Evolutionary conservation across 352 stramenopile genomes (phyloP), one percentile per base, ranked within the genome.

Genomic region (Phytopythium cucurbitacearum): DNA sequence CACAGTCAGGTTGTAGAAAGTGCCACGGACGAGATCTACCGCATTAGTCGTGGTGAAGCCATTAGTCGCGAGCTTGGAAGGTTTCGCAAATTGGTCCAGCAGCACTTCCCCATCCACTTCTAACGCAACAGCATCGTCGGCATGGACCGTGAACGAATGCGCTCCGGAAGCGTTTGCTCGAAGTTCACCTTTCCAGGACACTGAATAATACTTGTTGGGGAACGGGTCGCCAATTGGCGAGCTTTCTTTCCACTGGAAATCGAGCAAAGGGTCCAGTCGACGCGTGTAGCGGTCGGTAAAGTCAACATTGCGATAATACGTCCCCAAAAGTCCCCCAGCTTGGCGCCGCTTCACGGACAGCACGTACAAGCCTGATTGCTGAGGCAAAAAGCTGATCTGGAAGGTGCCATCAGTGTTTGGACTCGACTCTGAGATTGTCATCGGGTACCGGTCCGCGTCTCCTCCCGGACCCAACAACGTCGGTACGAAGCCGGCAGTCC

Each of bases 361-460:
- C 33, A 67, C 56, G 60, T 98, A 97, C 8, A 57, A 52, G 7
- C 95, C 96, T 33, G 89, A 82, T 4, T 88, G 49, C 32, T 80
- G 74, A 5, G 92, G 85, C 13, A 83, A 52, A 48, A 98, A 98
- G 3, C 52, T 62, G 3, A 97, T 59, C 1, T 63, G 51, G 47
- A 97, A 98, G 10, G 76, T 67, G 7, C 91, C 95, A 49, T 98
- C 85, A 0, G 86, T 96, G 68, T 96, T 96, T 15, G 80, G 84
- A 9, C 66, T 49, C 15, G 59, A 57, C 51, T 89, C 73, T 0
- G 54, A 71, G 6, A 94, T 65, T 10, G 55, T 69, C 3, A 94
- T 69, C 0, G 52, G 56, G 40, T 91, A 82, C 1, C 16, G 16
- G 38, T 85, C 62, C 0, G 1, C 7, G 12, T 21, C 32, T 40